Conservation (phyloP, 1,284 basidiomycete genomes). For the Cryptococcus sp. region DNA sequence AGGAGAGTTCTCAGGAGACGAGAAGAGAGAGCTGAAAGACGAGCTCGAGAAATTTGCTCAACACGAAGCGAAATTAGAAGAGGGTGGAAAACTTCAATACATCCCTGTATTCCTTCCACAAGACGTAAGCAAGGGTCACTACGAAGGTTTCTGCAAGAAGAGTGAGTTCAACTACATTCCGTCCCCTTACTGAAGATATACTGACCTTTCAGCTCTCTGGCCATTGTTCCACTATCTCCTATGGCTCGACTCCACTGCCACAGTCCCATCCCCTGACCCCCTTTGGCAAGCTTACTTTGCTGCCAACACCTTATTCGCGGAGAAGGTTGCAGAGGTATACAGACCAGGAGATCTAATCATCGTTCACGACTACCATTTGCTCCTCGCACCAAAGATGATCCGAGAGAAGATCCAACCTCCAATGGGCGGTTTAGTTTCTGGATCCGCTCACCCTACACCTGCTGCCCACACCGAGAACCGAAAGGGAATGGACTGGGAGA, state of each 20-base stretch:
- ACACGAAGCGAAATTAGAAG: slow-evolving; percentile 51
- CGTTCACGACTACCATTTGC: slow-evolving; percentile 89
- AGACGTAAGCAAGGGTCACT: slow-evolving; percentile 84
- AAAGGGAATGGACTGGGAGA: slow-evolving; percentile 35
- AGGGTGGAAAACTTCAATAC: slow-evolving; percentile 61
- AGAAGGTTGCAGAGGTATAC: slow-evolving; percentile 69
- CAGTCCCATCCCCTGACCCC: slow-evolving; percentile 57
- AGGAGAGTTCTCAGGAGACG: slow-evolving; percentile 56
- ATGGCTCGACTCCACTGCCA: slow-evolving; percentile 75
- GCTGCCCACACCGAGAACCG: slow-evolving; percentile 17
- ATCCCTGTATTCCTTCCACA: slow-evolving; percentile 91
- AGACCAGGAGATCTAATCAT: slow-evolving; percentile 84
- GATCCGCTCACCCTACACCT: slow-evolving; percentile 22
- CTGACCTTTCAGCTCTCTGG: slow-evolving; percentile 68
- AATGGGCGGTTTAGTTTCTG: slow-evolving; percentile 14
- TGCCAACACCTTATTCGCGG: slow-evolving; percentile 82
- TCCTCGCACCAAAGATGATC: slow-evolving; percentile 82
- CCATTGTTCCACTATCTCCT: slow-evolving; percentile 97
- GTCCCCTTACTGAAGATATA: slow-evolving; percentile 5
- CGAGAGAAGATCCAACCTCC: slow-evolving; percentile 66
- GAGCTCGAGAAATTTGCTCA: slow-evolving; percentile 61
- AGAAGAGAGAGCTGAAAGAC: slow-evolving; percentile 60
- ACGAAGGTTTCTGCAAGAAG: slow-evolving; percentile 96
- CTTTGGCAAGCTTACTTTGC: slow-evolving; percentile 80
- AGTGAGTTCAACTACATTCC: slow-evolving; percentile 55